Evolutionary conservation across 2,329 filamentous ascomycete genomes (phyloP), one percentile per base, ranked within the genome.

Genomic region (Beauveria varroae): DNA sequence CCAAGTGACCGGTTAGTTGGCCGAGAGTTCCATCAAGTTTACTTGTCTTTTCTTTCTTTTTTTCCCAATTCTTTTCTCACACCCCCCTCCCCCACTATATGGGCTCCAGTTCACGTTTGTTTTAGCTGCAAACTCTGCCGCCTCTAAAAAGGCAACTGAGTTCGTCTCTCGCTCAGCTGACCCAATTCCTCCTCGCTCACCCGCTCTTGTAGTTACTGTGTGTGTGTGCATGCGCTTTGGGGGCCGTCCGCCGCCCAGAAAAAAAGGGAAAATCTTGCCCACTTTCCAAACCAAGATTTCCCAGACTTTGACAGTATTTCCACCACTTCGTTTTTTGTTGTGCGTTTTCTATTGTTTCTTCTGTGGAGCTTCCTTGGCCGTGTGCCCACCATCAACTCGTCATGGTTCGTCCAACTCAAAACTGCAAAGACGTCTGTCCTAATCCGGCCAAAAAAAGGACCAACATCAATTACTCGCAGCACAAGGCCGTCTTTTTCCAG

Each of bases 71-170:
- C n/a, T 43, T 22, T 20, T 1, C 16, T n/a, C n/a, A n/a, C 59
- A 54, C 60, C 56, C 61, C 46, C 41, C 41, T 12, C 49, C 64
- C 44, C 52, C 46, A 57, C 53, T 50, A 16, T 28, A 51, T 46
- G 16, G 44, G 37, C 30, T 28, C 46, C 55, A 41, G 53, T 20
- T 24, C 20, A 49, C 20, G 10, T 34, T 34, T 24, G 9, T 46
- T n/a, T 54, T 60, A 60, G 60, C 20, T 51, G 52, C 28, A 65
- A 67, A 67, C 64, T 61, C 64, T 67, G 44, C 61, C 65, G 64
- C 63, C 64, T 65, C 63, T 22, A 53, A 30, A 10, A 30, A 30
- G 28, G 28, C 63, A 62, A 54, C 50, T 43, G 24, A 20, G 24
- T 26, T 26, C 47, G 7, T 49, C 46, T 58, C 40, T 5, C 18